Evolutionary conservation across 2,329 filamentous ascomycete genomes (phyloP).

Genomic region (Plenodomus tracheiphilus): DNA sequence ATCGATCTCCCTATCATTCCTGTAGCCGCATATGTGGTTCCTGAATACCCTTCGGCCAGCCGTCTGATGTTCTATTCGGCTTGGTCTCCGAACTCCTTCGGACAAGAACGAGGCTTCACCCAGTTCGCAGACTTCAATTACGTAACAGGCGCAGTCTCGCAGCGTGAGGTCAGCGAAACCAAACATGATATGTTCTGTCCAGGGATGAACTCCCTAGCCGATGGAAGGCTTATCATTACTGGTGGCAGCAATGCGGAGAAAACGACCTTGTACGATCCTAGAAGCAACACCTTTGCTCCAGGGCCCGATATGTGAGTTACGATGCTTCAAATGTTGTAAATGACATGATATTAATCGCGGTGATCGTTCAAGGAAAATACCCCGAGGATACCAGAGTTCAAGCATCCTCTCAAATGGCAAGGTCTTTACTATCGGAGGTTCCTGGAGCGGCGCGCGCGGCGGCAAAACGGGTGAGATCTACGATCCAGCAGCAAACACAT

Average conservation of each 20-base stretch:
- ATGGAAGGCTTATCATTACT: constrained; percentile 22
- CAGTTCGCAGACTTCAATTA: constrained; percentile 25
- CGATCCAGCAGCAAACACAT: constrained; percentile 12
- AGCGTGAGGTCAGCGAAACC: constrained; percentile 19
- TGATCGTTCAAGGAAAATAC: not conserved
- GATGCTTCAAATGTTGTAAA: not conserved
- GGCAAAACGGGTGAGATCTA: constrained; percentile 23
- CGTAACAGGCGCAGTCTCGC: constrained; percentile 13
- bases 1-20: constrained; percentile 25
- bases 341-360: not conserved
- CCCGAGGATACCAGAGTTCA: constrained; percentile 21
- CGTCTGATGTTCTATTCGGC: constrained; percentile 24
- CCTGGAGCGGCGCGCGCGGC: constrained; percentile 14
- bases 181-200: constrained; percentile 29
- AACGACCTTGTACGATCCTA: constrained; percentile 21
- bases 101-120: constrained; percentile 16
- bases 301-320: constrained; percentile 16
- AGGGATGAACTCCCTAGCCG: constrained; percentile 19
- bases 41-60: constrained; percentile 19
- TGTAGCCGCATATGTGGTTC: constrained; percentile 24
- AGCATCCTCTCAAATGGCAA: constrained; percentile 19
- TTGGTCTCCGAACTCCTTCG: constrained; percentile 14
- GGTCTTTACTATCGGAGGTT: constrained; percentile 25
- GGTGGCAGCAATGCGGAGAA: constrained; percentile 21
- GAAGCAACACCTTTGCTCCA: constrained; percentile 11